phyloP scores from a whole-genome alignment of 73 alveolate genomes.

The Durusdinium trenchii region DNA sequence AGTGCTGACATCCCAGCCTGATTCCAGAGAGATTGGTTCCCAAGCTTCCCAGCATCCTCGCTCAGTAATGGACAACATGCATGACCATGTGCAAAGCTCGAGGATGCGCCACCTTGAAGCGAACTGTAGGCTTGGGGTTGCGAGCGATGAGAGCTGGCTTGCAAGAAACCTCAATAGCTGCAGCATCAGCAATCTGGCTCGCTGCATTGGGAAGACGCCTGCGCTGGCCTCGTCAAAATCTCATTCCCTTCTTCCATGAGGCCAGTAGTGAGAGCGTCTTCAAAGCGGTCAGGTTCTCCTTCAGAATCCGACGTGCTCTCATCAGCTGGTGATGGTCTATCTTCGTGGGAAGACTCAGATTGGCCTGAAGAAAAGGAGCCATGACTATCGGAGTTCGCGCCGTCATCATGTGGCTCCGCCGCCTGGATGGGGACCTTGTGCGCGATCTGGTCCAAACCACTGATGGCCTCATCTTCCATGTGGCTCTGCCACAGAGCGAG shows the following conservation, averaged over 20 bases:
- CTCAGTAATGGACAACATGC: not conserved
- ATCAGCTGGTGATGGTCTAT: too few species aligned
- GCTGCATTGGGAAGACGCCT: not conserved
- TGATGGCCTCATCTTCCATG: not conserved
- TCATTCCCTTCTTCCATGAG: not conserved
- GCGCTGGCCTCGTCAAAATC: not conserved
- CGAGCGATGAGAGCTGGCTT: not conserved
- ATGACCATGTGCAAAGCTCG: conserved; percentile 19
- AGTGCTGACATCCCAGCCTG: not conserved
- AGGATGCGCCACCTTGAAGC: conserved; percentile 1
- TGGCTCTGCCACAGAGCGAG: not conserved
- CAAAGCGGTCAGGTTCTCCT: not conserved
- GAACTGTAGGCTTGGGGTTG: not conserved
- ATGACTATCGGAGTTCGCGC: not conserved
- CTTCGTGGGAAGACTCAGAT: not conserved
- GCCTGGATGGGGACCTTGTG: too few species aligned
- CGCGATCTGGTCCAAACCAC: not conserved
- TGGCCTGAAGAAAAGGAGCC: not conserved
- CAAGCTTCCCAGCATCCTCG: not conserved
- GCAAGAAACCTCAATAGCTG: not conserved
- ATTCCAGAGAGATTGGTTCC: not conserved
- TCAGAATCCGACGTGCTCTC: not conserved
- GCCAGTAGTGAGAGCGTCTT: not conserved
- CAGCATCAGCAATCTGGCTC: not conserved
- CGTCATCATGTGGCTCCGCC: not conserved